Evolutionary conservation across 345 rosid species (phyloP).

Genomic region (Eucalyptus shirleyi): DNA sequence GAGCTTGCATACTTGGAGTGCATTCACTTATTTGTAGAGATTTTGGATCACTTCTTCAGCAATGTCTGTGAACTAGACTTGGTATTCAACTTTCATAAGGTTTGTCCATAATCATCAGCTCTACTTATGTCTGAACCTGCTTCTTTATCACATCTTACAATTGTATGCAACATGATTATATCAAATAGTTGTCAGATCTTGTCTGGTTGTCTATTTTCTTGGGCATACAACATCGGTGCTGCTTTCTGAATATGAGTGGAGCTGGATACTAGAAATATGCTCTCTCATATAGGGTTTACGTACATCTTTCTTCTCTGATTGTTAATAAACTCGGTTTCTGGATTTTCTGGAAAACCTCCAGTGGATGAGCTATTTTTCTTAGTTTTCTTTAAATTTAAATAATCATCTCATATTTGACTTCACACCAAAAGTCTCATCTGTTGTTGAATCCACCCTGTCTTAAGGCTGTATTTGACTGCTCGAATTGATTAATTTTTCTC

Average conservation of each 20-base stretch:
- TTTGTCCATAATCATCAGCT: background rate
- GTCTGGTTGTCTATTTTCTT: background rate
- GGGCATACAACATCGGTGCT: background rate
- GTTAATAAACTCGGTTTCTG: background rate
- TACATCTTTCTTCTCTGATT: background rate
- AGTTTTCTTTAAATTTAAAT: background rate
- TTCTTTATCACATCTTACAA: background rate
- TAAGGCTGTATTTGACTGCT: background rate
- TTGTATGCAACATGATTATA: background rate
- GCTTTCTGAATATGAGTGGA: background rate
- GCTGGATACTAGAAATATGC: background rate
- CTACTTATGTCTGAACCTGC: background rate
- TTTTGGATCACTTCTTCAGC: conserved; percentile 98
- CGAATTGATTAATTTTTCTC: background rate
- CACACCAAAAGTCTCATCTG: background rate
- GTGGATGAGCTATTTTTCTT: background rate
- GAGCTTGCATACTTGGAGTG: conserved; percentile 91
- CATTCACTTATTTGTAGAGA: conserved; percentile 95
- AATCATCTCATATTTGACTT: background rate
- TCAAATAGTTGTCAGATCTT: background rate
- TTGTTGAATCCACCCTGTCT: background rate
- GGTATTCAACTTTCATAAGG: conserved; percentile 98
- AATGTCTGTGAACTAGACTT: conserved; percentile 96
- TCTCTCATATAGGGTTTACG: background rate
- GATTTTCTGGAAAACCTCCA: background rate